phyloP scores from a whole-genome alignment of 352 stramenopile species.

The Aphanomyces cochlioides region DNA sequence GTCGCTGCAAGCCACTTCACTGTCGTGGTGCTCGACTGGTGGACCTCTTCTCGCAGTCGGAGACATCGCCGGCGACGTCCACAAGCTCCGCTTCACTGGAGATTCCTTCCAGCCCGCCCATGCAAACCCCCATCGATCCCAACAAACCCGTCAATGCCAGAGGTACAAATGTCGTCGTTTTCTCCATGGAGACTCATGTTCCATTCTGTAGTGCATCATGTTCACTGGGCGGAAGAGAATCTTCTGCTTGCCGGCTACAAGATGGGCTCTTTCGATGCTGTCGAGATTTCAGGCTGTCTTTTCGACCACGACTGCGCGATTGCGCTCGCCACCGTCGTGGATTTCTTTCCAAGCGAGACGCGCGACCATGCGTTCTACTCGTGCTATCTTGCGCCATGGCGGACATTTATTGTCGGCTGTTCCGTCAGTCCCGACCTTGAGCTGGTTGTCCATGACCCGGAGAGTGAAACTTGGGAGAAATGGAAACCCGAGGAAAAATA shows the following conservation, averaged over 20 bases:
- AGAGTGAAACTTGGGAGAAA: conserved; percentile 55
- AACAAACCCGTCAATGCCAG: not conserved
- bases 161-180: conserved; percentile 34
- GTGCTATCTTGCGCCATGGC: conserved; percentile 58
- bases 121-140: not conserved
- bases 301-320: conserved; percentile 49
- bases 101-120: not conserved
- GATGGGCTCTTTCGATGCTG: conserved; percentile 46
- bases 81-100: not conserved
- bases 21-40: not conserved
- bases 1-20: not conserved
- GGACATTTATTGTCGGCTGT: conserved; percentile 77
- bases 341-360: conserved; percentile 49
- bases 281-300: conserved; percentile 55
- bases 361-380: conserved; percentile 67
- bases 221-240: conserved; percentile 69
- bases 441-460: conserved; percentile 60
- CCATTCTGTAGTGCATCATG: conserved; percentile 45
- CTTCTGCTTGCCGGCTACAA: conserved; percentile 60
- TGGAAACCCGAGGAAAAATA: conserved; percentile 78
- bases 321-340: conserved; percentile 59
- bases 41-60: conserved; percentile 14
- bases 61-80: not conserved
- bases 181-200: conserved; percentile 44
- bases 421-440: conserved; percentile 76